Evolutionary conservation across 805 yeast species (phyloP).

Genomic region (Lipomyces yamadae): DNA sequence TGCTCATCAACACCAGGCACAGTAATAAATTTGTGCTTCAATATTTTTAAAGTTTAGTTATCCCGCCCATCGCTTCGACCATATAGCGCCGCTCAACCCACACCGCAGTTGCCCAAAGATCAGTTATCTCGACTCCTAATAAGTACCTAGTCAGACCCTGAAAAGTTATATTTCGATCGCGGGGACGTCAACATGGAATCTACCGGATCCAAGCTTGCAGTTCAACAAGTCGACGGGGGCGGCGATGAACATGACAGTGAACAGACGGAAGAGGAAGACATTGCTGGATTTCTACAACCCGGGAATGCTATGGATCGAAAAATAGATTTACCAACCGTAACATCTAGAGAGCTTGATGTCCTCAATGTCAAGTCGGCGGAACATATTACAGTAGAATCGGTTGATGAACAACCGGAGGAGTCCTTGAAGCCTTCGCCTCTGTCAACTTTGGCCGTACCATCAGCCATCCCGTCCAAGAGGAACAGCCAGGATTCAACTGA

Average conservation of each 20-base stretch:
- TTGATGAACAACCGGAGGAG: not conserved
- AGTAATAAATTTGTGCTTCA: not conserved
- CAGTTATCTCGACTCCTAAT: not conserved
- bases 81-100: no score
- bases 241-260: not conserved
- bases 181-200: not conserved
- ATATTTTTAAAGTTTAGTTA: no score
- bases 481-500: not conserved
- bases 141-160: not conserved
- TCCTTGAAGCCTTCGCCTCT: not conserved
- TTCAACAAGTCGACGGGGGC: not conserved
- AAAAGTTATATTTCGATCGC: not conserved
- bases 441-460: not conserved
- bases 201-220: not conserved
- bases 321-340: not conserved
- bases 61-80: no score
- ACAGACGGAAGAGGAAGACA: conserved; percentile 5
- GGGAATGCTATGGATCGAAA: not conserved
- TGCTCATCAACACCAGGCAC: not conserved
- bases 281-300: not conserved
- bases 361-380: not conserved
- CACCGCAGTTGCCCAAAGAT: no score
- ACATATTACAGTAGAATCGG: not conserved
- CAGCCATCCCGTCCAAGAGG: not conserved
- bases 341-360: not conserved